Evolutionary conservation across 257 asterid genomes (phyloP).

Genomic region (Fraxinus anomala): DNA sequence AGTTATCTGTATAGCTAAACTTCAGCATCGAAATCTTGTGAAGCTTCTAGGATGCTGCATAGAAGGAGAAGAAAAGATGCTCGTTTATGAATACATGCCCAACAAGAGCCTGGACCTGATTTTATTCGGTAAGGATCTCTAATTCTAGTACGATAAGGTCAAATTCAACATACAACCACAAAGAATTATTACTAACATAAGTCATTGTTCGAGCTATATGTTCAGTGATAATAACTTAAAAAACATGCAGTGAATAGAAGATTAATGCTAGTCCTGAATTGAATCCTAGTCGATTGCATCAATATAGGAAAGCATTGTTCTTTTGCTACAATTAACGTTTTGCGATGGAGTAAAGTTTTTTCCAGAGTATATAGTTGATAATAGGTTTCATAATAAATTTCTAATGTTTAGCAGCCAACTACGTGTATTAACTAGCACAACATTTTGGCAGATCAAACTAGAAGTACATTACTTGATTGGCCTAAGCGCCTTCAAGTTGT

Average conservation of each 20-base stretch:
- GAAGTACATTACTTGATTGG: constrained; percentile 43
- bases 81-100: constrained; percentile 34
- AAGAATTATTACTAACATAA: too few relatives aligned
- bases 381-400: too few relatives aligned
- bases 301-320: background rate
- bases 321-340: background rate
- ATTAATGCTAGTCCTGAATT: background rate
- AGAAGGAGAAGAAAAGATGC: constrained; percentile 28
- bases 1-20: constrained; percentile 24
- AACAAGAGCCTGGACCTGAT: constrained; percentile 29
- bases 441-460: constrained; percentile 32
- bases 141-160: too few relatives aligned
- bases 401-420: too few relatives aligned
- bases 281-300: background rate
- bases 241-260: background rate
- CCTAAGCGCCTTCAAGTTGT: constrained; percentile 44
- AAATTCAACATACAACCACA: too few relatives aligned
- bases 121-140: background rate
- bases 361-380: background rate
- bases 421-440: background rate
- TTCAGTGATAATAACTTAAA: too few relatives aligned
- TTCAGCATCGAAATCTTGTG: constrained; percentile 30
- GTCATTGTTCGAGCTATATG: too few relatives aligned
- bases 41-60: constrained; percentile 30
- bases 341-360: background rate